These are phyloP conservation scores for Didymella pomorum DNA, from an alignment of 2,329 filamentous ascomycete genomes.

Conservation along the genomic window DNA sequence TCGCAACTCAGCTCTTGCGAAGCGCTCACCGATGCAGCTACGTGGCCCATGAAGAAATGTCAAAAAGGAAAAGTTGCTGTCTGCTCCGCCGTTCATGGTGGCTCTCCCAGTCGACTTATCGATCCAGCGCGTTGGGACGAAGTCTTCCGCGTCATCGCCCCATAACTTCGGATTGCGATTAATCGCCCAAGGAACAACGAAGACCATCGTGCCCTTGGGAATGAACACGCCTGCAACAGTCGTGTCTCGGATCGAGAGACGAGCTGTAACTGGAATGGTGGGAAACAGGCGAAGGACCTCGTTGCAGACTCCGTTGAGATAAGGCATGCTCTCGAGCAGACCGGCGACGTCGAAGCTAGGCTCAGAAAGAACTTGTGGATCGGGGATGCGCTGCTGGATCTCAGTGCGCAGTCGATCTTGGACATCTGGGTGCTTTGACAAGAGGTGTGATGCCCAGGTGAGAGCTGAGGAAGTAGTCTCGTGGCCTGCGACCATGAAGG, in stretches of 20 bases:
- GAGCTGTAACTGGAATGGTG: conserved; percentile 47
- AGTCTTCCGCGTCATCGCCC: conserved; percentile 53
- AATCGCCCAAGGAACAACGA: conserved; percentile 53
- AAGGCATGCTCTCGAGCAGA: conserved; percentile 55
- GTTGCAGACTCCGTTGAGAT: conserved; percentile 58
- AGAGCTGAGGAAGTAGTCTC: conserved; percentile 80
- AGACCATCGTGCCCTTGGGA: conserved; percentile 50
- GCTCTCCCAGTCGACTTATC: conserved; percentile 47
- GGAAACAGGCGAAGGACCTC: conserved; percentile 52
- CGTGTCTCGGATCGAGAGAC: conserved; percentile 45
- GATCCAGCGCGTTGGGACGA: conserved; percentile 58
- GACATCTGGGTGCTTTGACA: conserved; percentile 70
- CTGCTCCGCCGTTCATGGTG: conserved; percentile 51
- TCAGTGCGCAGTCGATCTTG: conserved; percentile 74
- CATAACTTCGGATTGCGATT: conserved; percentile 55
- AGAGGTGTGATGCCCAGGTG: conserved; percentile 76
- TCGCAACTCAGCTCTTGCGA: conserved; percentile 50
- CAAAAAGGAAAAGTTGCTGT: conserved; percentile 52
- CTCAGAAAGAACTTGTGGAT: conserved; percentile 28
- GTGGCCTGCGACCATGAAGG: conserved; percentile 67
- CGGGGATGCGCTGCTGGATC: conserved; percentile 68
- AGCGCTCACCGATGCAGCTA: conserved; percentile 51
- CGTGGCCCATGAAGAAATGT: conserved; percentile 56
- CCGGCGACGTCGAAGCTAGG: conserved; percentile 41
- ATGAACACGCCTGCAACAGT: conserved; percentile 46